Evolutionary conservation across 2,329 filamentous ascomycete genomes (phyloP).

Genomic region (Colletotrichum tofieldiae): DNA sequence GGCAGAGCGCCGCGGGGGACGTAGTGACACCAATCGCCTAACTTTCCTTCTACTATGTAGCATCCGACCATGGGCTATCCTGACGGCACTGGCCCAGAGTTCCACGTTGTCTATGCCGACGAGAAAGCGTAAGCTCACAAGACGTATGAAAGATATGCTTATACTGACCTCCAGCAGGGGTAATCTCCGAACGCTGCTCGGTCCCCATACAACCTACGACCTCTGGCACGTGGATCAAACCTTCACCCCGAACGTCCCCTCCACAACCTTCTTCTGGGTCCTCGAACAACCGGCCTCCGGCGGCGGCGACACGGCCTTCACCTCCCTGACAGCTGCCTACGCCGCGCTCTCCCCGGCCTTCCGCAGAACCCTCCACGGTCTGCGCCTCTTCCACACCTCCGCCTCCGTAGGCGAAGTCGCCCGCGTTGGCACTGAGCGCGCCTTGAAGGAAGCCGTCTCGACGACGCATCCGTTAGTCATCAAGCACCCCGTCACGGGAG

Average conservation of each 20-base stretch:
- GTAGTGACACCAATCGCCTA: no score
- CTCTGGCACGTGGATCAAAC: conserved; percentile 54
- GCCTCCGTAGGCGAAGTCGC: conserved; percentile 51
- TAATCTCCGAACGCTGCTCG: conserved; percentile 49
- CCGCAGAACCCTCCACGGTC: conserved; percentile 23
- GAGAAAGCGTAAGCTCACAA: conserved; percentile 46
- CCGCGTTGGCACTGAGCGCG: conserved; percentile 49
- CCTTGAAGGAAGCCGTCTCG: conserved; percentile 49
- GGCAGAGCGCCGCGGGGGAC: neutral
- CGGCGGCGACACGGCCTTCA: conserved; percentile 52
- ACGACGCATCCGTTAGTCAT: conserved; percentile 50
- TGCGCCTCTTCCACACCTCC: conserved; percentile 45
- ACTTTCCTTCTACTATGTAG: neutral
- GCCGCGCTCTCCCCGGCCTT: conserved; percentile 50
- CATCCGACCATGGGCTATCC: conserved; percentile 53
- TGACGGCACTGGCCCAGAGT: conserved; percentile 50
- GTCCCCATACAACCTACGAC: conserved; percentile 48
- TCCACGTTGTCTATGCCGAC: conserved; percentile 53
- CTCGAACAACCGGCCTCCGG: conserved; percentile 48
- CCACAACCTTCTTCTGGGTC: conserved; percentile 54
- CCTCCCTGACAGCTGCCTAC: conserved; percentile 50
- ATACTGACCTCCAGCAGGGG: conserved; percentile 39
- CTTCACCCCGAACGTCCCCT: conserved; percentile 51
- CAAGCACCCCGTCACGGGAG: conserved; percentile 49
- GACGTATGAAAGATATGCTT: neutral